Conservation (phyloP, 768 basidiomycete genomes). For the Boletus speciosus region DNA sequence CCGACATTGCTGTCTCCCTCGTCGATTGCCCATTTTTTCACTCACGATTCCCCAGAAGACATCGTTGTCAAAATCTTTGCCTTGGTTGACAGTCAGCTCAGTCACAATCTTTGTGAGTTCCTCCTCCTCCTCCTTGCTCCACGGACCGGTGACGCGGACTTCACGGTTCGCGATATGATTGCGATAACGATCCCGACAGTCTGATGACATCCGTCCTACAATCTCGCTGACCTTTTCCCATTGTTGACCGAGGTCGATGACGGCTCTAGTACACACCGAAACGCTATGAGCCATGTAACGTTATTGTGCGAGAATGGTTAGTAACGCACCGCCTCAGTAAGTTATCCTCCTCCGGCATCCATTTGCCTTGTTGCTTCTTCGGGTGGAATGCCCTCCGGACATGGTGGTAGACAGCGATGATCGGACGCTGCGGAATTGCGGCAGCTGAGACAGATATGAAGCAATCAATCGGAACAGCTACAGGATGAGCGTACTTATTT, state of each 20-base stretch:
- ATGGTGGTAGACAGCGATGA: conserved; percentile 82
- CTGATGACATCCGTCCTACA: conserved; percentile 73
- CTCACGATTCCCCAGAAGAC: conserved; percentile 82
- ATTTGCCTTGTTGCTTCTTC: conserved; percentile 63
- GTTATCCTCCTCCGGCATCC: conserved; percentile 65
- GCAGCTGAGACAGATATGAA: conserved; percentile 43
- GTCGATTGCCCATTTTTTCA: conserved; percentile 69
- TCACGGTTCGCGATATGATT: conserved; percentile 75
- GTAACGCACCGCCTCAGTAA: conserved; percentile 54
- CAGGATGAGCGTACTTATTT: conserved; percentile 56
- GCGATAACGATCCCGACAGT: conserved; percentile 83
- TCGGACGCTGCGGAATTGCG: conserved; percentile 70
- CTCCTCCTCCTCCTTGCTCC: conserved; percentile 80
- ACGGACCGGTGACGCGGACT: conserved; percentile 59
- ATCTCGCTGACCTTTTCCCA: conserved; percentile 75
- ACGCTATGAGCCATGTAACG: background rate
- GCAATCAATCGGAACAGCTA: background rate
- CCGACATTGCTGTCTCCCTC: conserved; percentile 80
- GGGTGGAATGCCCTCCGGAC: conserved; percentile 70
- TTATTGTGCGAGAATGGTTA: background rate
- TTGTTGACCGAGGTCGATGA: conserved; percentile 63
- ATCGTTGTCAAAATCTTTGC: conserved; percentile 72
- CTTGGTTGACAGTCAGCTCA: conserved; percentile 68
- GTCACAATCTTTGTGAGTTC: conserved; percentile 70
- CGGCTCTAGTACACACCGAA: conserved; percentile 47